Base-by-base conservation (phyloP, 176 grass and related monocot genomes). In the Oryza coarctata region DNA sequence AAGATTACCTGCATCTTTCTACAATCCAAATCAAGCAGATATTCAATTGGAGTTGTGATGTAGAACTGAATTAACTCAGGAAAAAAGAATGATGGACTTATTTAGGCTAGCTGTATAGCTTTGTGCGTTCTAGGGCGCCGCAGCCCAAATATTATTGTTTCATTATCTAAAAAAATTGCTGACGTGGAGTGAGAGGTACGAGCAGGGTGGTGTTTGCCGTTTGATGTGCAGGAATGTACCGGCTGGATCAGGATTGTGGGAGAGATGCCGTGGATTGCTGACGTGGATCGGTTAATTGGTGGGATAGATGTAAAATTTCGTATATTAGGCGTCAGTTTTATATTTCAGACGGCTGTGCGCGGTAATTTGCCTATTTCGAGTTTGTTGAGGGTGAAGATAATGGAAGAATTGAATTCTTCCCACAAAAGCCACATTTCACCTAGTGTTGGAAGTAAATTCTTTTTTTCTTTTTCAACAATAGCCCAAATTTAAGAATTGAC, bases 221-320 rank as follows among this genome's bases (percentile, higher is more conserved):
- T 26, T 14, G 66, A 81, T 58, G 65, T 2, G 47, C 0, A 20
- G 0, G 6, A 18, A 43, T 9, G 43, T 11, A 52, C 6, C 34
- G 3, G 2, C 30, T 2, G 22, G 49, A 62, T 71, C 6, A 1
- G 10, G 68, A 72, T 41, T 23, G 5, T 5, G 0, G 35, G 1
- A 0, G 1, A 13, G 10, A 4, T 44, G 35, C 35, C 52, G 3
- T 26, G 18, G 52, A 82, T 72, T 26, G 33, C 0, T 87, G 36
- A 82, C 27, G 36, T 82, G 85, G 45, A 60, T 60, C 28, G 28
- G 0, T 76, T 26, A 80, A 32, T 35, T 81, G 63, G 85, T 49
- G 78, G 34, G 61, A 2, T 3, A 34, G 22, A 2, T 22, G 27
- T n/a, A 15, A 35, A 75, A 30, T 35, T 81, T 70, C n/a, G 27